phyloP scores from a whole-genome alignment of 306 rosid species.

The Astragalus glycyphyllos region DNA sequence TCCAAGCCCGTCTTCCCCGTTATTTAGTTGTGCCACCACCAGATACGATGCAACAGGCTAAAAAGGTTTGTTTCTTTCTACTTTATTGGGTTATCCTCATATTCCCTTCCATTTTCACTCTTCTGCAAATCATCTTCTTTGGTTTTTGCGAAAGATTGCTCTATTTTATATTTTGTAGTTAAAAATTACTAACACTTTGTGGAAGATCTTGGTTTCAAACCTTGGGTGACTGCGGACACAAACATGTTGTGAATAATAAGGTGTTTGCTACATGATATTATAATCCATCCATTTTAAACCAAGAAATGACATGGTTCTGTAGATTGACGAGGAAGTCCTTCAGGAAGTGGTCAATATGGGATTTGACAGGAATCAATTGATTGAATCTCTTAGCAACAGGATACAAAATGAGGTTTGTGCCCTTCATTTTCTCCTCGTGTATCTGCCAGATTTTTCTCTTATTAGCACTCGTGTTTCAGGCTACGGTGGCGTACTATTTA shows the following conservation, averaged over 20 bases:
- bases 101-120: conserved; percentile 12
- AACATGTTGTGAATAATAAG: conserved; percentile 1
- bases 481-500: conserved; percentile 88
- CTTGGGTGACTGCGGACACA: conserved; percentile 10
- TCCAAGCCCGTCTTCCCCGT: conserved; percentile 92
- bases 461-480: conserved; percentile 63
- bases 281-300: conserved; percentile 17
- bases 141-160: conserved; percentile 4
- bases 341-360: conserved; percentile 85
- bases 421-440: conserved; percentile 25
- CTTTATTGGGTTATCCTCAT: not conserved
- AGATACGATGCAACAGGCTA: conserved; percentile 75
- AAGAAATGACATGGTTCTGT: conserved; percentile 43
- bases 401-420: conserved; percentile 77
- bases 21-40: conserved; percentile 94
- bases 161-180: not conserved
- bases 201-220: conserved; percentile 21
- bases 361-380: conserved; percentile 70
- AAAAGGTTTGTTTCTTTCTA: conserved; percentile 60
- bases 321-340: conserved; percentile 94
- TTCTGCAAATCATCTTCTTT: conserved; percentile 24
- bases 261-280: conserved; percentile 19
- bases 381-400: conserved; percentile 85
- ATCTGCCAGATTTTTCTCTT: conserved; percentile 35
- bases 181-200: conserved; percentile 3